Evolutionary conservation across 257 asterid species (phyloP).

Genomic region (Marsdenia floribunda): DNA sequence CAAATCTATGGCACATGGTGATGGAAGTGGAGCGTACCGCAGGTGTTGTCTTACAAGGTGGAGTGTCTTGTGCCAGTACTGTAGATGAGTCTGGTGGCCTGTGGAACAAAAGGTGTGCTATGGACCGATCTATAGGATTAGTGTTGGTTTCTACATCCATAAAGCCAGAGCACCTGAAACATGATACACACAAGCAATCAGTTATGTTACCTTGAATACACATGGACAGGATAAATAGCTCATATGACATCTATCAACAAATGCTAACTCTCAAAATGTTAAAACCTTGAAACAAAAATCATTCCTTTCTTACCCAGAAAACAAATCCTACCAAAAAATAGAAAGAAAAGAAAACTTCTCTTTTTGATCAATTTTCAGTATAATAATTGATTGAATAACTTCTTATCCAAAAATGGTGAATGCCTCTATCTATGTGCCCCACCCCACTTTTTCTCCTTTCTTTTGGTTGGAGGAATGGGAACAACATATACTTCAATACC

Average conservation of each 20-base stretch:
- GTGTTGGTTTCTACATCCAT: conserved; percentile 73
- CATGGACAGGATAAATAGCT: not conserved
- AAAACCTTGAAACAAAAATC: not conserved
- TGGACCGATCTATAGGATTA: conserved; percentile 80
- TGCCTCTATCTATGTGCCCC: not conserved
- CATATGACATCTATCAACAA: not conserved
- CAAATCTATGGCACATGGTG: conserved; percentile 3
- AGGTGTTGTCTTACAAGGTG: conserved; percentile 30
- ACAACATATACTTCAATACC: not conserved
- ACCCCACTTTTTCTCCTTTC: not conserved
- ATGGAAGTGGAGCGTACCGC: conserved; percentile 29
- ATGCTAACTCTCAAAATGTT: not conserved
- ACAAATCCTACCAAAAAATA: not conserved
- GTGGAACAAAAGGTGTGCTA: conserved; percentile 79
- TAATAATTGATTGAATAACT: not conserved
- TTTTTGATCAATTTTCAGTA: not conserved
- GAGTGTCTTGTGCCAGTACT: conserved; percentile 25
- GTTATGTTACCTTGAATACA: too few species aligned
- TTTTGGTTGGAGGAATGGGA: too few species aligned
- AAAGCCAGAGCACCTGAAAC: conserved; percentile 41
- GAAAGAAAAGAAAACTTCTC: not conserved
- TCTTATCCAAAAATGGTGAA: not conserved
- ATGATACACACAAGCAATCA: not conserved
- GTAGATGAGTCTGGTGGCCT: conserved; percentile 48
- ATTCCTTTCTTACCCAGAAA: not conserved